Conservation (phyloP, 805 yeast species). For the Lipomyces yamadae region DNA sequence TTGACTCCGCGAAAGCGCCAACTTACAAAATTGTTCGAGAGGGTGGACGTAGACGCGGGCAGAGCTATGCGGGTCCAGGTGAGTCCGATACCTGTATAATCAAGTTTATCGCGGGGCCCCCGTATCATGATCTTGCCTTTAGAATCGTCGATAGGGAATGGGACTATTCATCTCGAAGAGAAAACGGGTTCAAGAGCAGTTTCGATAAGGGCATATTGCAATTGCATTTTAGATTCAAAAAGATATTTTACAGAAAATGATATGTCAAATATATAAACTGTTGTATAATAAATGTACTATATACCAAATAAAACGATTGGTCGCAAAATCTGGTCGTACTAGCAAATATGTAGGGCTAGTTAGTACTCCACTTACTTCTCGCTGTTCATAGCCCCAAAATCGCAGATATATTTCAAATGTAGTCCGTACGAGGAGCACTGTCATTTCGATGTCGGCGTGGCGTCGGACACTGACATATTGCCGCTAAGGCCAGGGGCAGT, state of each 20-base stretch:
- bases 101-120: conserved; percentile 45
- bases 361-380: background rate
- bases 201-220: conserved; percentile 47
- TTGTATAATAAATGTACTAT: conserved; percentile 1
- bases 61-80: conserved; percentile 24
- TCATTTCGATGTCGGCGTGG: background rate
- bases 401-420: background rate
- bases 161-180: conserved; percentile 43
- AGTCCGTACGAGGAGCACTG: background rate
- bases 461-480: background rate
- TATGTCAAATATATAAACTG: background rate
- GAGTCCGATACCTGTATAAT: conserved; percentile 43
- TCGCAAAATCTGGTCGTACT: background rate
- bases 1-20: conserved; percentile 41
- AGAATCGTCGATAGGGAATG: conserved; percentile 46
- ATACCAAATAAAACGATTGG: background rate
- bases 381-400: background rate
- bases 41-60: conserved; percentile 13
- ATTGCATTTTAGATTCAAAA: conserved; percentile 47
- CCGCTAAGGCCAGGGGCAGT: background rate
- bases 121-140: conserved; percentile 46
- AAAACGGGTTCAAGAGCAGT: conserved; percentile 42
- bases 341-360: background rate
- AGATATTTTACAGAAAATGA: conserved; percentile 41
- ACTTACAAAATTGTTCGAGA: conserved; percentile 43